Conservation (phyloP, 1,284 basidiomycete genomes). For the Ustilago sp. region DNA sequence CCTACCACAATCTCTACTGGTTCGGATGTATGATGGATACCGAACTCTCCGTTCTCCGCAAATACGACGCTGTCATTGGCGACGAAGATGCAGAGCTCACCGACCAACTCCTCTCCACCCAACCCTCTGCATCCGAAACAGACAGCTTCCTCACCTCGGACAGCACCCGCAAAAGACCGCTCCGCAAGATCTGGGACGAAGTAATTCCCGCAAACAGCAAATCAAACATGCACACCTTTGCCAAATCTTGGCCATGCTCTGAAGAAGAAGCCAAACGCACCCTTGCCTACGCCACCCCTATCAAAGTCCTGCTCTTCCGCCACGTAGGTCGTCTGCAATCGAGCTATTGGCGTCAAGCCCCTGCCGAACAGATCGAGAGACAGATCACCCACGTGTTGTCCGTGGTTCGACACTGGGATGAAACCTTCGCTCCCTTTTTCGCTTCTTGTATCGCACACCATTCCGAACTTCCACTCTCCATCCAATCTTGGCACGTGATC, state of each 20-base stretch:
- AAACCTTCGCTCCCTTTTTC: constrained; percentile 39
- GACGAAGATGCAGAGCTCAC: constrained; percentile 45
- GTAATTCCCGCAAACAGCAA: constrained; percentile 39
- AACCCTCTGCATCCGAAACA: constrained; percentile 7
- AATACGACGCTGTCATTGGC: constrained; percentile 41
- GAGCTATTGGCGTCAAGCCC: constrained; percentile 39
- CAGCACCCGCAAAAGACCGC: neutral
- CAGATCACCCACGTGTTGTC: constrained; percentile 39
- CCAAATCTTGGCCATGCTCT: constrained; percentile 33
- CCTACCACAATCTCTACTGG: constrained; percentile 46
- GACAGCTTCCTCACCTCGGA: constrained; percentile 1
- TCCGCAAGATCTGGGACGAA: constrained; percentile 49
- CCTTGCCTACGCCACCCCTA: constrained; percentile 34
- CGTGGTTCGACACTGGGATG: constrained; percentile 39
- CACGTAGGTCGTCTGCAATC: constrained; percentile 43
- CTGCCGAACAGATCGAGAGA: constrained; percentile 31
- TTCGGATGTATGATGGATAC: constrained; percentile 44
- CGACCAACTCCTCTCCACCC: constrained; percentile 22
- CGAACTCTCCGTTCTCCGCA: constrained; percentile 36
- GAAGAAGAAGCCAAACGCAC: constrained; percentile 37
- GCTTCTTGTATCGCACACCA: constrained; percentile 33
- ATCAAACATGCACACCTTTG: constrained; percentile 28
- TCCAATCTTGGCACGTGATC: constrained; percentile 43
- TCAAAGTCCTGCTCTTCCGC: constrained; percentile 49
- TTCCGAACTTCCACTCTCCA: constrained; percentile 26